A percentile compares a stretch with the other conserved stretches of the same genome.
Evolutionary conservation across 306 rosid genomes (phyloP).

Genomic region (Spatholobus suberectus): DNA sequence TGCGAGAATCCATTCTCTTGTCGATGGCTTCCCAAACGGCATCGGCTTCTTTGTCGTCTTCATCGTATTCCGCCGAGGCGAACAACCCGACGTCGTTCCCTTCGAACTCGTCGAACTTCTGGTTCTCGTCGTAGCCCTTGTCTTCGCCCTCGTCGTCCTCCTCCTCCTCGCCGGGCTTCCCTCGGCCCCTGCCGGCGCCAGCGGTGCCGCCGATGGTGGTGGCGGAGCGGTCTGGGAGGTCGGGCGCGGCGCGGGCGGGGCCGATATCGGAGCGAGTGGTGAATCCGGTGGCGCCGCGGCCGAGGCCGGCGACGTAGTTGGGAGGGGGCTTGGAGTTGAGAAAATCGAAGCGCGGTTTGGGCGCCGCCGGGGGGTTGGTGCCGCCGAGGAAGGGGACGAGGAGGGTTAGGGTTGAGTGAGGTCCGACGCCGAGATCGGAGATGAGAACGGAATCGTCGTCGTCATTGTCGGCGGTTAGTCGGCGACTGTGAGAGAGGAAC

Average conservation of each 20-base stretch:
- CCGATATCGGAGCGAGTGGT: slow-evolving; percentile 91
- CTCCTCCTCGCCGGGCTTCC: slow-evolving; percentile 80
- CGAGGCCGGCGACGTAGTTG: slow-evolving; percentile 87
- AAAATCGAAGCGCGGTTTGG: slow-evolving; percentile 80
- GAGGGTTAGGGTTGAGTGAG: slow-evolving; percentile 54
- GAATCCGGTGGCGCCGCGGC: slow-evolving; percentile 95
- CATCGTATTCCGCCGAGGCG: slow-evolving; percentile 87
- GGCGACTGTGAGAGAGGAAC: slow-evolving; percentile 66
- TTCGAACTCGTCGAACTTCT: slow-evolving; percentile 89
- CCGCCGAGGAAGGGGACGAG: slow-evolving; percentile 54
- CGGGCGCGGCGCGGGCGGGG: slow-evolving; percentile 87
- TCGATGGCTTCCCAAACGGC: slow-evolving; percentile 94
- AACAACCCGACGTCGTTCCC: slow-evolving; percentile 92
- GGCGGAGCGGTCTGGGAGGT: slow-evolving; percentile 76
- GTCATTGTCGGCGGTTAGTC: neutral
- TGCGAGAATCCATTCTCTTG: slow-evolving; percentile 88
- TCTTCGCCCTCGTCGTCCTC: slow-evolving; percentile 88
- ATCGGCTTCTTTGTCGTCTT: slow-evolving; percentile 93
- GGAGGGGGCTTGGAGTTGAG: slow-evolving; percentile 87
- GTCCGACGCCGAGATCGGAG: slow-evolving; percentile 57
- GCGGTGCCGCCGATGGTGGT: slow-evolving; percentile 55
- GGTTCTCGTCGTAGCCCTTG: slow-evolving; percentile 87
- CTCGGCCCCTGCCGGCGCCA: slow-evolving; percentile 62
- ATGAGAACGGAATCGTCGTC: slow-evolving; percentile 51
- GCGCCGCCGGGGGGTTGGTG: slow-evolving; percentile 58